Evolutionary conservation across 176 grass and related monocot species (phyloP).

Genomic region (Oryza meyeriana): DNA sequence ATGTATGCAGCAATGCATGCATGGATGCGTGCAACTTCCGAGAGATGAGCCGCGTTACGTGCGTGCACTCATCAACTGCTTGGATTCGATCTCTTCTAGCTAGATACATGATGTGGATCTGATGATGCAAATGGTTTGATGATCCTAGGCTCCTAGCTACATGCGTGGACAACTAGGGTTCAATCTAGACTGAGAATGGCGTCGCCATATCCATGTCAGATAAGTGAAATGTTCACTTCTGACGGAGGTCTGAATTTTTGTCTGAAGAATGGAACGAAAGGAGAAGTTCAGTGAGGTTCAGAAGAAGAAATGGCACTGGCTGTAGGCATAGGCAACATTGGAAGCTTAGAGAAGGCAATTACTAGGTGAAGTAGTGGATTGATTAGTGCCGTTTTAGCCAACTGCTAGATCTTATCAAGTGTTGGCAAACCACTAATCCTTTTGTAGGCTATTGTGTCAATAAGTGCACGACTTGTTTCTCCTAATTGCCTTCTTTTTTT

Average conservation of each 20-base stretch:
- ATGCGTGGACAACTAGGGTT: neutral
- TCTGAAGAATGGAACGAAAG: neutral
- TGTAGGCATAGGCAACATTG: neutral
- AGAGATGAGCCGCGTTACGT: neutral
- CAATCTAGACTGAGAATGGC: neutral
- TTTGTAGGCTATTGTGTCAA: neutral
- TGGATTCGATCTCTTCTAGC: neutral
- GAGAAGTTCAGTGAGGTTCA: neutral
- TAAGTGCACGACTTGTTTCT: neutral
- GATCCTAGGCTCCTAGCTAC: neutral
- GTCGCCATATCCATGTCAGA: neutral
- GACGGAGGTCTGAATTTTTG: slow-evolving; percentile 11
- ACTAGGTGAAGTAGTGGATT: no score
- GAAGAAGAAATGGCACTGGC: neutral
- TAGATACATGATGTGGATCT: neutral
- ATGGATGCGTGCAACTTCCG: neutral
- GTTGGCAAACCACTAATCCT: neutral
- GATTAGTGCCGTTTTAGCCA: neutral
- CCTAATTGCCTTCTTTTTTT: neutral
- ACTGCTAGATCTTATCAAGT: neutral
- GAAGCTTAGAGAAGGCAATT: neutral
- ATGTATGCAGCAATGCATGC: neutral
- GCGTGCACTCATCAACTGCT: slow-evolving; percentile 31
- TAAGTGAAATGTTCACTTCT: neutral
- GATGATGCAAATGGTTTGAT: neutral